Percentiles rank a stretch among this genome's conserved stretches.
Evolutionary conservation across 2,329 filamentous ascomycete species (phyloP).

Genomic region (Exophiala bonariae): DNA sequence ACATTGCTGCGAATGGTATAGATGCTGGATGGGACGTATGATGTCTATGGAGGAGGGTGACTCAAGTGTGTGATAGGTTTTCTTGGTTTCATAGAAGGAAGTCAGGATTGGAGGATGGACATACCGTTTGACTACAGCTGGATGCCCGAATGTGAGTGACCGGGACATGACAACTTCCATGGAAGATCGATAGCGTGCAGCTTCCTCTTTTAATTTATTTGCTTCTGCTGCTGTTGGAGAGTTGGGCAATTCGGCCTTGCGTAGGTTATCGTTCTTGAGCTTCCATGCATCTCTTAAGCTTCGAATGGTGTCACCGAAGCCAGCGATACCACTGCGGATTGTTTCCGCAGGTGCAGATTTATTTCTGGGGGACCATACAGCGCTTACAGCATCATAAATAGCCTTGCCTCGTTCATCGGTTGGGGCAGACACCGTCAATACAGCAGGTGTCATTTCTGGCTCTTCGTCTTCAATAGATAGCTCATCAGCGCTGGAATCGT

Average conservation of each 20-base stretch:
- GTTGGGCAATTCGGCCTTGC: slow-evolving; percentile 58
- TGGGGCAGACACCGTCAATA: slow-evolving; percentile 52
- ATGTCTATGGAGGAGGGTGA: too few relatives aligned
- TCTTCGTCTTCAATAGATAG: slow-evolving; percentile 53
- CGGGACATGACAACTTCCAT: slow-evolving; percentile 52
- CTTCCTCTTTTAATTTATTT: slow-evolving; percentile 55
- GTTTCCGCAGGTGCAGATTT: slow-evolving; percentile 50
- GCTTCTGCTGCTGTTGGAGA: slow-evolving; percentile 45
- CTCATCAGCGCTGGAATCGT: slow-evolving; percentile 37
- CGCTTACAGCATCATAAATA: slow-evolving; percentile 60
- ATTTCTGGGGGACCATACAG: slow-evolving; percentile 60
- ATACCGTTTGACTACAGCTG: slow-evolving; percentile 51
- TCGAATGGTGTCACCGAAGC: slow-evolving; percentile 61
- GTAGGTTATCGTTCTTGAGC: slow-evolving; percentile 55
- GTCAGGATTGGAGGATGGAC: slow-evolving; percentile 31
- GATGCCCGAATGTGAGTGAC: slow-evolving; percentile 46
- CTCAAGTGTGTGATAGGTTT: too few relatives aligned
- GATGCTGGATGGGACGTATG: too few relatives aligned
- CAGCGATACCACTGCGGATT: slow-evolving; percentile 55
- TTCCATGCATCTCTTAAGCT: slow-evolving; percentile 64
- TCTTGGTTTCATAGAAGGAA: slow-evolving; percentile 1
- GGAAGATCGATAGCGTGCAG: slow-evolving; percentile 57
- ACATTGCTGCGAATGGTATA: not conserved
- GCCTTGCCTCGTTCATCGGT: slow-evolving; percentile 49
- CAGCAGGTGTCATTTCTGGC: slow-evolving; percentile 57